These are phyloP conservation scores for Lomentospora prolificans DNA, from an alignment of 2,329 filamentous ascomycete species.

Conservation along the genomic window DNA sequence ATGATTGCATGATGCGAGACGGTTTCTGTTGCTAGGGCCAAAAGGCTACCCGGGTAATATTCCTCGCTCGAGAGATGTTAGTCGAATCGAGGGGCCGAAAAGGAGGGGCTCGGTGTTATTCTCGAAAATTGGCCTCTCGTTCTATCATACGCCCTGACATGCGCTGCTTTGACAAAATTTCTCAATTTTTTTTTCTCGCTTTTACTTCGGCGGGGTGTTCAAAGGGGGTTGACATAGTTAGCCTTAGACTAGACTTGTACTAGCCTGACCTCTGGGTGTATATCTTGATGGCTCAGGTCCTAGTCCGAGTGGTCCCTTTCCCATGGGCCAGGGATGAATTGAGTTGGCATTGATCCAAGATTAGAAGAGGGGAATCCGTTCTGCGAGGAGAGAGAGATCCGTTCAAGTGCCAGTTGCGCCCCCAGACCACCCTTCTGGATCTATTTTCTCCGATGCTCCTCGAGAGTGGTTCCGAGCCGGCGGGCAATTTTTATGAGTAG, in stretches of 20 bases:
- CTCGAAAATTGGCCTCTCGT: not conserved
- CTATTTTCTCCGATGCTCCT: not conserved
- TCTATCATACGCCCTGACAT: not conserved
- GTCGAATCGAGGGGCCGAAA: not conserved
- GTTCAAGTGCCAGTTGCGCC: not conserved
- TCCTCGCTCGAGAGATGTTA: not conserved
- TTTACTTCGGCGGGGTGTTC: not conserved
- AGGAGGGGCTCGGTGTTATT: conserved; percentile 5
- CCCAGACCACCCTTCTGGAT: not conserved
- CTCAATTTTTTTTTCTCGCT: not conserved
- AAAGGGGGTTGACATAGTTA: not conserved
- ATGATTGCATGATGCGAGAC: not conserved
- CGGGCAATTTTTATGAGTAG: not conserved
- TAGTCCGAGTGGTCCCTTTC: not conserved
- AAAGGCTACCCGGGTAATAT: conserved; percentile 6
- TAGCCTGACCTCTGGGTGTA: not conserved
- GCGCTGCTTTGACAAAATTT: not conserved
- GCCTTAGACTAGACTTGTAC: not conserved
- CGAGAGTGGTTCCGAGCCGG: not conserved
- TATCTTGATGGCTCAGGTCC: not conserved
- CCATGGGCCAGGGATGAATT: not conserved
- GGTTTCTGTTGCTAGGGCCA: not conserved
- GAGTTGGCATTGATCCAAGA: not conserved
- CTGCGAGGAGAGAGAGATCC: not conserved
- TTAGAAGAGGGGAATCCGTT: not conserved